phyloP scores from a whole-genome alignment of 2,329 filamentous ascomycete genomes.

The Byssothecium circinans region DNA sequence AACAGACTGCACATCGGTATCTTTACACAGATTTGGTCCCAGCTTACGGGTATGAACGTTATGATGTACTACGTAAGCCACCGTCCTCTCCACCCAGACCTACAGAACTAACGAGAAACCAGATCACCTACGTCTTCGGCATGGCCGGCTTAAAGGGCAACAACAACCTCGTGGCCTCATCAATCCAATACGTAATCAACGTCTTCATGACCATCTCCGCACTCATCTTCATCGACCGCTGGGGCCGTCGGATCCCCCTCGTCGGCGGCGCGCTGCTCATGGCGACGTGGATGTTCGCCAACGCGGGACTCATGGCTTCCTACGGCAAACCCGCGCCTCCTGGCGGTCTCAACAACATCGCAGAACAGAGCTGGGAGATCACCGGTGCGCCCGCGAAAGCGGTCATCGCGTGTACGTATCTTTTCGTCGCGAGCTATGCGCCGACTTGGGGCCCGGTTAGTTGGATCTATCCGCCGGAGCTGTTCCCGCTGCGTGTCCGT shows the following conservation, averaged over 20 bases:
- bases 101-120: slow-evolving; percentile 4
- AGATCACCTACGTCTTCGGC: slow-evolving; percentile 63
- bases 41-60: slow-evolving; percentile 76
- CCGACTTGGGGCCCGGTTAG: slow-evolving; percentile 64
- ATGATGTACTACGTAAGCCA: slow-evolving; percentile 55
- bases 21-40: slow-evolving; percentile 75
- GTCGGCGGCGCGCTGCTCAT: slow-evolving; percentile 68
- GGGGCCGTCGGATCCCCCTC: slow-evolving; percentile 71
- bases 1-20: slow-evolving; percentile 72
- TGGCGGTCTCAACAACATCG: slow-evolving; percentile 45
- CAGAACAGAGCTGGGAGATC: slow-evolving; percentile 48
- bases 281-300: slow-evolving; percentile 63
- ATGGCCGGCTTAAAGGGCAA: slow-evolving; percentile 69
- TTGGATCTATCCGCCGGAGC: slow-evolving; percentile 62
- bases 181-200: slow-evolving; percentile 78
- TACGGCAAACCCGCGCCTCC: slow-evolving; percentile 54
- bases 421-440: slow-evolving; percentile 71
- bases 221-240: slow-evolving; percentile 72
- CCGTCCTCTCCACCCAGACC: neutral
- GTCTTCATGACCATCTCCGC: slow-evolving; percentile 77
- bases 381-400: slow-evolving; percentile 45
- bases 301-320: slow-evolving; percentile 62
- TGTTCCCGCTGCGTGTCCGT: slow-evolving; percentile 64
- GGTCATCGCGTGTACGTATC: slow-evolving; percentile 70
- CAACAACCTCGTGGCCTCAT: slow-evolving; percentile 64